Evolutionary conservation across 139 green algal species (phyloP).

Genomic region (Diplosphaera chodatii): DNA sequence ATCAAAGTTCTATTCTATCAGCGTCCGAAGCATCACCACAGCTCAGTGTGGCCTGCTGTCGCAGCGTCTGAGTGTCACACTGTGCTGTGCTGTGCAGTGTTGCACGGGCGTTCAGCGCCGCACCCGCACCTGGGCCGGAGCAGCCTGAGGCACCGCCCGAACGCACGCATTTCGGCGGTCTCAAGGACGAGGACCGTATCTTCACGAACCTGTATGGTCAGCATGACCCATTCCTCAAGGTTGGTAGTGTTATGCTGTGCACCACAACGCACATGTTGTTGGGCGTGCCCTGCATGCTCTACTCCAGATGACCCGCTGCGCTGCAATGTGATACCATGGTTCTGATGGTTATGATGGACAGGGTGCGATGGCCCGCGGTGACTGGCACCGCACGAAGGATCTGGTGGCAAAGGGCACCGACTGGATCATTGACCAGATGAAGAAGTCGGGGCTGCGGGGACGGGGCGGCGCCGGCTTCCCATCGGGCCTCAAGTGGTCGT

Average conservation of each 20-base stretch:
- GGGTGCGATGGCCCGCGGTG: slow-evolving; percentile 68
- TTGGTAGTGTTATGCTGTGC: neutral
- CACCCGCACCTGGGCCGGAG: slow-evolving; percentile 1
- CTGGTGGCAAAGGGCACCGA: slow-evolving; percentile 81
- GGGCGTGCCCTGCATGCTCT: too few species aligned
- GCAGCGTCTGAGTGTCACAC: too few species aligned
- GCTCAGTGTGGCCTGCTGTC: too few species aligned
- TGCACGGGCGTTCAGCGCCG: slow-evolving; percentile 8
- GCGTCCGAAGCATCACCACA: too few species aligned
- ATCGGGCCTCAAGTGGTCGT: slow-evolving; percentile 94
- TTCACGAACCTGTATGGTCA: slow-evolving; percentile 96
- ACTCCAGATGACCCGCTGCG: too few species aligned
- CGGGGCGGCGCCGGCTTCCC: slow-evolving; percentile 95
- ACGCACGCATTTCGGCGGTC: slow-evolving; percentile 58
- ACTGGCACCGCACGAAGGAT: slow-evolving; percentile 90
- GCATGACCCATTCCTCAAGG: slow-evolving; percentile 87
- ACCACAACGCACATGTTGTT: too few species aligned
- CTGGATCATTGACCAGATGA: slow-evolving; percentile 98
- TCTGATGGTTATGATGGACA: too few species aligned
- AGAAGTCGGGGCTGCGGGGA: slow-evolving; percentile 88
- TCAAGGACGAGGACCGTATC: slow-evolving; percentile 93
- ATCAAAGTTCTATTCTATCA: too few species aligned
- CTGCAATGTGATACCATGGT: neutral
- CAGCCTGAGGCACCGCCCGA: slow-evolving; percentile 3
- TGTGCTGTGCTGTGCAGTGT: slow-evolving; percentile 6